phyloP scores from a whole-genome alignment of 2,329 filamentous ascomycete genomes.

The Sporothrix sp. region DNA sequence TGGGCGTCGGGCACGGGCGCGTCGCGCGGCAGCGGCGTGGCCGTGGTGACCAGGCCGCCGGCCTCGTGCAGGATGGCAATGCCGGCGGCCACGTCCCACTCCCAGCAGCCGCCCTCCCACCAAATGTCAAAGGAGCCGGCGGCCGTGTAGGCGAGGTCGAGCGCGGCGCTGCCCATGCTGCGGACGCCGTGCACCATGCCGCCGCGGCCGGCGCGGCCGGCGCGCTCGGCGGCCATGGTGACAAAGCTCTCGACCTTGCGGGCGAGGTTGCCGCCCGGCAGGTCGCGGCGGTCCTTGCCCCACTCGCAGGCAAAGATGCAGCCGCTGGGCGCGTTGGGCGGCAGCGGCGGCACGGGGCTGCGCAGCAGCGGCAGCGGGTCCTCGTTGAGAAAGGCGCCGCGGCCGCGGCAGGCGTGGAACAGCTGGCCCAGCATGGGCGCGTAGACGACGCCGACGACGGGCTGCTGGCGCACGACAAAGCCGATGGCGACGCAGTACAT shows the following conservation, averaged over 20 bases:
- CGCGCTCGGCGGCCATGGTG: conserved; percentile 61
- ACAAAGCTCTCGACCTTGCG: conserved; percentile 66
- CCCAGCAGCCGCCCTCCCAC: conserved; percentile 78
- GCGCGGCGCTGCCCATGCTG: conserved; percentile 61
- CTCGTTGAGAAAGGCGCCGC: conserved; percentile 61
- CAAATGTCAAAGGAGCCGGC: conserved; percentile 71
- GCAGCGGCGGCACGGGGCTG: conserved; percentile 50
- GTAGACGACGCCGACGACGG: conserved; percentile 61
- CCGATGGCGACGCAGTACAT: conserved; percentile 76
- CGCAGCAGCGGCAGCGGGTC: conserved; percentile 53
- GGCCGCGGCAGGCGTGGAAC: conserved; percentile 57
- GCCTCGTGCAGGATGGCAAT: conserved; percentile 65
- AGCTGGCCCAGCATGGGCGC: conserved; percentile 60
- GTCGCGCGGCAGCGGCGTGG: conserved; percentile 52
- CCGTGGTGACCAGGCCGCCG: conserved; percentile 63
- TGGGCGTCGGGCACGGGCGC: conserved; percentile 49
- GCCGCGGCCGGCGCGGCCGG: conserved; percentile 53
- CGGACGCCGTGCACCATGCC: conserved; percentile 72
- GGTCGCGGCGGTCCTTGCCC: conserved; percentile 66
- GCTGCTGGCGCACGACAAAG: conserved; percentile 49
- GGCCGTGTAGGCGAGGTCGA: conserved; percentile 66
- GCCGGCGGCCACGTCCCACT: conserved; percentile 72
- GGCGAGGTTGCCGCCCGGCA: conserved; percentile 55
- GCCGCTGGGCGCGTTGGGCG: conserved; percentile 52
- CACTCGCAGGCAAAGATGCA: conserved; percentile 70